Evolutionary conservation across 257 asterid species (phyloP).

Genomic region (Solanum paucissectum): DNA sequence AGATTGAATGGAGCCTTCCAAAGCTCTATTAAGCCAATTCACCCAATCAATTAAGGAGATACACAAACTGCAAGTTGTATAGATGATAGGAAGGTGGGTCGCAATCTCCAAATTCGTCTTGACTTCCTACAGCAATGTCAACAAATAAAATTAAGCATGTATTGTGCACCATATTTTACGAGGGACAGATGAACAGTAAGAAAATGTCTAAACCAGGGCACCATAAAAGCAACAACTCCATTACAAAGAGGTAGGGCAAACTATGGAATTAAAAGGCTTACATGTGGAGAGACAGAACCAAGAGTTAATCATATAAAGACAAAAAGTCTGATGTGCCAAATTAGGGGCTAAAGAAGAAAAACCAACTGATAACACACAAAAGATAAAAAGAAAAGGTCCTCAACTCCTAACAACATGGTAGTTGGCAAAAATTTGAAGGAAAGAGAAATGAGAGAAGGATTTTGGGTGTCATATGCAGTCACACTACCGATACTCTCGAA

Average conservation of each 20-base stretch:
- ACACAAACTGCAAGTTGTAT: conserved; percentile 39
- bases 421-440: neutral
- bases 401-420: neutral
- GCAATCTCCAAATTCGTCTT: conserved; percentile 49
- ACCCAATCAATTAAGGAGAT: conserved; percentile 42
- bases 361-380: neutral
- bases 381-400: neutral
- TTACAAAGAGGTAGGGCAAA: neutral
- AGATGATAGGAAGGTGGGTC: conserved; percentile 30
- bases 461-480: neutral
- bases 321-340: neutral
- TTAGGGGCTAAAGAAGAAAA: neutral
- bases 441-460: neutral
- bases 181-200: neutral
- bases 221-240: neutral
- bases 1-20: conserved; percentile 46
- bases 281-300: neutral
- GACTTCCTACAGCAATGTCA: conserved; percentile 44
- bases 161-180: neutral
- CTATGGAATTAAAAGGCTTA: neutral
- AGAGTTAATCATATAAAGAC: neutral
- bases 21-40: conserved; percentile 58
- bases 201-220: neutral
- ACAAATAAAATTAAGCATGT: neutral
- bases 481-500: neutral